Evolutionary conservation across 805 yeast species (phyloP).

Genomic region (Myxozyma melibiosi): DNA sequence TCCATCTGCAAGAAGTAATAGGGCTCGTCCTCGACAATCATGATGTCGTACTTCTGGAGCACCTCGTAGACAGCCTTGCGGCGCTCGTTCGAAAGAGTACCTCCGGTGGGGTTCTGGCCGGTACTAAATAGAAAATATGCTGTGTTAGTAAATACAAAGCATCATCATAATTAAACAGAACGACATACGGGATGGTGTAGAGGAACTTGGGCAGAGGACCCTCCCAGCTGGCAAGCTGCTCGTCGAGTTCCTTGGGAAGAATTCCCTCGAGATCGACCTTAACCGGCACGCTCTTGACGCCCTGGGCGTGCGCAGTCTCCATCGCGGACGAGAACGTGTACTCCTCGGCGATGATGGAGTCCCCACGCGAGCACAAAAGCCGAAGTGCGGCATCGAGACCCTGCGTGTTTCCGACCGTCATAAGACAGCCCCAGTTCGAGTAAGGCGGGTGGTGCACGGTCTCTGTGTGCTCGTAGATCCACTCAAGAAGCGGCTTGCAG

Average conservation of each 20-base stretch:
- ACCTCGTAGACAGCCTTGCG: constrained; percentile 60
- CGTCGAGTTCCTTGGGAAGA: constrained; percentile 58
- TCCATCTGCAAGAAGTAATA: constrained; percentile 71
- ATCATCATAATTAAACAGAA: background rate
- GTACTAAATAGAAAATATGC: constrained; percentile 41
- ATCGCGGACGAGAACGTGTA: constrained; percentile 74
- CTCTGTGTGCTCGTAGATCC: constrained; percentile 68
- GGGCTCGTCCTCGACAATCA: constrained; percentile 84
- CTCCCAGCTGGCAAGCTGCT: constrained; percentile 63
- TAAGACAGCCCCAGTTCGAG: constrained; percentile 70
- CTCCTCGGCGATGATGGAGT: constrained; percentile 73
- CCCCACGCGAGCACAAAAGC: constrained; percentile 68
- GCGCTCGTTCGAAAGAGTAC: constrained; percentile 60
- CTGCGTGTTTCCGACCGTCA: constrained; percentile 86
- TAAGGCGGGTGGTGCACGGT: constrained; percentile 52
- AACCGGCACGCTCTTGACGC: constrained; percentile 65
- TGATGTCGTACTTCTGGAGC: constrained; percentile 65
- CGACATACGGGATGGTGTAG: constrained; percentile 30
- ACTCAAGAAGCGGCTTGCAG: constrained; percentile 65
- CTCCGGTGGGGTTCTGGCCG: constrained; percentile 87
- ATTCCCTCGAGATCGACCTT: constrained; percentile 66
- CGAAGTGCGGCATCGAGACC: constrained; percentile 83
- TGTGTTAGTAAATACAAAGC: background rate
- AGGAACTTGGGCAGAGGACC: constrained; percentile 48
- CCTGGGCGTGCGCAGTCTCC: constrained; percentile 65